Evolutionary conservation across 2,329 filamentous ascomycete species (phyloP).

Genomic region (Pseudopithomyces maydicus): DNA sequence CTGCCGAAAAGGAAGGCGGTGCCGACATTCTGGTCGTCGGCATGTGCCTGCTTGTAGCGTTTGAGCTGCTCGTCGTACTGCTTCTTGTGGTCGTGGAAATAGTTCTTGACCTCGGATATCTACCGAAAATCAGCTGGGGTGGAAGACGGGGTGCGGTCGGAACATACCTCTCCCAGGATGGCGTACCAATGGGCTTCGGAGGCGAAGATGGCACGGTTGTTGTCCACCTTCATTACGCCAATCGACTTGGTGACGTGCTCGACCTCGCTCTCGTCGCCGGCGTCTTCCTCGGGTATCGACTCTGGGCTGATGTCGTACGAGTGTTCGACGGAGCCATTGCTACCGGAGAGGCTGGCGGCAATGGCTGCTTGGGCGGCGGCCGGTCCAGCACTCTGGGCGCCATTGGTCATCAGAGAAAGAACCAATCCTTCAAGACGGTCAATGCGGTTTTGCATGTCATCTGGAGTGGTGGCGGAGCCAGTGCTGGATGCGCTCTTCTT

Average conservation of each 20-base stretch:
- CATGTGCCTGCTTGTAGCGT: constrained; percentile 72
- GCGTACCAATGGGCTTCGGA: constrained; percentile 60
- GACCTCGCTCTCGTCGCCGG: constrained; percentile 67
- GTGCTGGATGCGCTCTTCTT: constrained; percentile 70
- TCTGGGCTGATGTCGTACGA: constrained; percentile 63
- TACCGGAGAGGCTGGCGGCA: constrained; percentile 47
- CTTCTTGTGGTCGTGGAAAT: constrained; percentile 84
- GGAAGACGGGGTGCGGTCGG: not conserved
- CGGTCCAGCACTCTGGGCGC: constrained; percentile 65
- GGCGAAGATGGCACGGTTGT: constrained; percentile 54
- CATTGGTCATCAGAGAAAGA: constrained; percentile 90
- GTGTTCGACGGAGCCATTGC: constrained; percentile 45
- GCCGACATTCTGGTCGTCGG: constrained; percentile 61
- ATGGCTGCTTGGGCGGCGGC: constrained; percentile 65
- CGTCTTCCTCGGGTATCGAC: constrained; percentile 57
- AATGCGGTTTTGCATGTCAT: constrained; percentile 99
- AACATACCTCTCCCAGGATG: constrained; percentile 55
- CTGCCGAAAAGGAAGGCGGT: constrained; percentile 81
- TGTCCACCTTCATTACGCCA: constrained; percentile 59
- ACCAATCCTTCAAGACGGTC: constrained; percentile 92
- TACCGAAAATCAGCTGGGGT: constrained; percentile 36
- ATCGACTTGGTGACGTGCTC: constrained; percentile 57
- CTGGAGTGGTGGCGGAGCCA: constrained; percentile 67
- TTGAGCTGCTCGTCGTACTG: constrained; percentile 83
- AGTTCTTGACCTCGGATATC: constrained; percentile 92